These are phyloP conservation scores for Cryptosporidium ubiquitum DNA, from an alignment of 169 alveolate genomes.

Conservation along the genomic window DNA sequence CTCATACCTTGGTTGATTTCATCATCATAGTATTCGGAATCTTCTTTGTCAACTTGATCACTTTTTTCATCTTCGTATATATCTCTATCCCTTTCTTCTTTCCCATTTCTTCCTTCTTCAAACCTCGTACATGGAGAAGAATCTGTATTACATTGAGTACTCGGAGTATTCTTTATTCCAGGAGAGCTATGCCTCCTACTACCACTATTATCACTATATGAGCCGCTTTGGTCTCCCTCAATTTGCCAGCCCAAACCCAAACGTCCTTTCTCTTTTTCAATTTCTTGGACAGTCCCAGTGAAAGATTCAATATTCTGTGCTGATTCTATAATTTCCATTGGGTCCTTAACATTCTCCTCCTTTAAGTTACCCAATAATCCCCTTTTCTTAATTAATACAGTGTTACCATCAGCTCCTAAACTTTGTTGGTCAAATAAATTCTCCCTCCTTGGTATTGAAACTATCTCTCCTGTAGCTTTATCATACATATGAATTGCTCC, in stretches of 20 bases:
- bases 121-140: constrained; percentile 17
- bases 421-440: background rate
- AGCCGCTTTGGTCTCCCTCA: background rate
- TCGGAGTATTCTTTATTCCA: constrained; percentile 25
- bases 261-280: background rate
- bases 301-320: constrained; percentile 19
- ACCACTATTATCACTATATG: background rate
- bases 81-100: background rate
- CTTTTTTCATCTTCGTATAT: background rate
- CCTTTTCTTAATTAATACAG: background rate
- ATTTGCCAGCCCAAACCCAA: constrained; percentile 25
- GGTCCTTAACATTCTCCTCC: constrained; percentile 39
- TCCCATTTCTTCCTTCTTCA: background rate
- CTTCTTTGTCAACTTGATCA: background rate
- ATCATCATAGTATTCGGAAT: background rate
- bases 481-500: constrained; percentile 21
- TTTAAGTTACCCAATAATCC: constrained; percentile 1
- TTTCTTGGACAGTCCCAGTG: background rate
- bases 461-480: constrained; percentile 22
- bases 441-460: constrained; percentile 9
- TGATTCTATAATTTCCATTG: constrained; percentile 35
- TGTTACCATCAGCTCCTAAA: background rate
- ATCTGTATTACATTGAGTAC: constrained; percentile 52
- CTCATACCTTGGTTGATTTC: background rate
- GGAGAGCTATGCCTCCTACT: constrained; percentile 8